Conservation (phyloP, 139 green algal genomes). For the Yamagishiella unicocca region DNA sequence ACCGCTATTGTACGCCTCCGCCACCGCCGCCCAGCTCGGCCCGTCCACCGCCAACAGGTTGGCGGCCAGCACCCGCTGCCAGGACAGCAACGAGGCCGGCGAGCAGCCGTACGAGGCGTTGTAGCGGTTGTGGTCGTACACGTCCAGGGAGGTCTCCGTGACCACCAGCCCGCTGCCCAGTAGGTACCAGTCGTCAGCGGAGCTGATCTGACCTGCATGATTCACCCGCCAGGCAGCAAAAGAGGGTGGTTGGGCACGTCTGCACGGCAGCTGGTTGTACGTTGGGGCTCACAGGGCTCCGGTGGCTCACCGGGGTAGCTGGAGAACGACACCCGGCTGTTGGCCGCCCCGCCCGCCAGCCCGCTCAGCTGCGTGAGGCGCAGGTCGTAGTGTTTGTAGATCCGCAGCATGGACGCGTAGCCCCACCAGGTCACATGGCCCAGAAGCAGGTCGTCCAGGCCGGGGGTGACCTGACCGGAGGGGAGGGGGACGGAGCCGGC, state of each 20-base stretch:
- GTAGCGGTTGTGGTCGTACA: constrained; percentile 72
- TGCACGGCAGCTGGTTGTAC: too few relatives aligned
- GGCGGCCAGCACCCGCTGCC: constrained; percentile 77
- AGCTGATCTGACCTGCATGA: constrained; percentile 54
- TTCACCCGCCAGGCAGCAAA: too few relatives aligned
- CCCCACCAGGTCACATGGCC: constrained; percentile 80
- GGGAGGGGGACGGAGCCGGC: background rate
- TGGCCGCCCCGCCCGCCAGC: constrained; percentile 12
- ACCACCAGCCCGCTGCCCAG: constrained; percentile 63
- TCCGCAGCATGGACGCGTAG: constrained; percentile 71
- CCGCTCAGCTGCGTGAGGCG: constrained; percentile 42
- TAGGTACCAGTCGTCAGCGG: constrained; percentile 76
- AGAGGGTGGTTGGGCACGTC: background rate
- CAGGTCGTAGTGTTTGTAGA: constrained; percentile 83
- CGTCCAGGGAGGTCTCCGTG: constrained; percentile 74
- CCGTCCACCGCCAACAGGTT: constrained; percentile 72
- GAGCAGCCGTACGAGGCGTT: constrained; percentile 40
- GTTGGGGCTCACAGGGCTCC: too few relatives aligned
- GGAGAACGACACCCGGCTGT: constrained; percentile 68
- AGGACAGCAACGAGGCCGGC: constrained; percentile 66
- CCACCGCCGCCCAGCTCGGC: constrained; percentile 60
- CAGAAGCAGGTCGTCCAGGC: constrained; percentile 69
- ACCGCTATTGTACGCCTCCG: constrained; percentile 82
- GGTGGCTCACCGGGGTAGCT: constrained; percentile 72
- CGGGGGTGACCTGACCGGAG: constrained; percentile 50